Conservation (phyloP, 2,329 filamentous ascomycete species). For the Paraphoma sp. region DNA sequence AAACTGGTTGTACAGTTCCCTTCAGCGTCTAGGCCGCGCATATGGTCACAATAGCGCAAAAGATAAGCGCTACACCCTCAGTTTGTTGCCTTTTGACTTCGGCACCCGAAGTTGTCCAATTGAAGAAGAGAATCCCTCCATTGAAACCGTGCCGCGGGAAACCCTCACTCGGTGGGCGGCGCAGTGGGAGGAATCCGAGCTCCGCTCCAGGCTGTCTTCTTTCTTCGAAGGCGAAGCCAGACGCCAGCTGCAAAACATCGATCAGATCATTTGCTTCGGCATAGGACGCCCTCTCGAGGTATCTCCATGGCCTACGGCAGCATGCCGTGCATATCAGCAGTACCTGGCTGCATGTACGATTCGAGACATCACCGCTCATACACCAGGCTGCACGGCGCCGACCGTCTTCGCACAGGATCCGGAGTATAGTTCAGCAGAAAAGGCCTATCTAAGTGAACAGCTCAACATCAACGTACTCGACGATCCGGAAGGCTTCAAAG, state of each 20-base stretch:
- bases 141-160: background rate
- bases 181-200: slow-evolving; percentile 1
- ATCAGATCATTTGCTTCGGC: slow-evolving; percentile 8
- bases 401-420: slow-evolving; percentile 3
- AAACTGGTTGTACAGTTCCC: background rate
- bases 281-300: background rate
- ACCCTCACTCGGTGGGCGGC: background rate
- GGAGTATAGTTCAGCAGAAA: background rate
- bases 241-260: background rate
- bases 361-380: slow-evolving; percentile 1
- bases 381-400: background rate
- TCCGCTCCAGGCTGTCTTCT: background rate
- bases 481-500: slow-evolving; percentile 8
- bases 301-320: background rate
- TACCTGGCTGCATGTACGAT: slow-evolving; percentile 5
- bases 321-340: background rate
- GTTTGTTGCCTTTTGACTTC: background rate
- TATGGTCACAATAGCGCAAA: background rate
- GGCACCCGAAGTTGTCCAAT: background rate
- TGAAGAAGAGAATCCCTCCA: background rate
- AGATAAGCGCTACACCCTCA: background rate
- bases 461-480: background rate
- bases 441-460: background rate
- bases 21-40: background rate
- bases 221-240: background rate